Evolutionary conservation across 495 filamentous ascomycete genomes (phyloP).

Genomic region (Xylaria longipes): DNA sequence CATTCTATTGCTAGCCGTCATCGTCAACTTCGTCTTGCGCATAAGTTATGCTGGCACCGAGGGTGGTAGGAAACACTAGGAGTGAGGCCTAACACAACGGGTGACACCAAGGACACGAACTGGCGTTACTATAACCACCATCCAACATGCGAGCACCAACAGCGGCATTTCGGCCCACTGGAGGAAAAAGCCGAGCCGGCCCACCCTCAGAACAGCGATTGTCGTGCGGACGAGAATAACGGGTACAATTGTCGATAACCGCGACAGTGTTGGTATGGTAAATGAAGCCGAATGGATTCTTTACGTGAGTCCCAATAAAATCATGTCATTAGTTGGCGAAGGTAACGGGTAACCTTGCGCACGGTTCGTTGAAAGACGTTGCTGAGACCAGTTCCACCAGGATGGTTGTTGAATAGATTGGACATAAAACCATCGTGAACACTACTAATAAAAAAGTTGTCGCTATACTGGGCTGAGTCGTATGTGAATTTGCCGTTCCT

Average conservation of each 20-base stretch:
- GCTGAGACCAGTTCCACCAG: background rate
- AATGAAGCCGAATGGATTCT: background rate
- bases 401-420: constrained; percentile 15
- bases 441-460: background rate
- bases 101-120: background rate
- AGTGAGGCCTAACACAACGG: background rate
- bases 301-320: background rate
- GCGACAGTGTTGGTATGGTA: background rate
- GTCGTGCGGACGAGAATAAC: background rate
- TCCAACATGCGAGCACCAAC: background rate
- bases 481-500: background rate
- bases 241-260: background rate
- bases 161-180: background rate
- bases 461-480: background rate
- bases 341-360: background rate
- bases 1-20: constrained; percentile 80
- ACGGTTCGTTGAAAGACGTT: background rate
- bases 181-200: background rate
- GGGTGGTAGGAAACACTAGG: constrained; percentile 42
- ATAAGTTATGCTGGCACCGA: constrained; percentile 61
- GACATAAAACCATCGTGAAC: constrained; percentile 9
- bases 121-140: background rate
- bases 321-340: background rate
- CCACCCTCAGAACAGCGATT: too few species aligned
- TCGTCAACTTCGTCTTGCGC: constrained; percentile 92